These are phyloP conservation scores for Setaria italica DNA, from an alignment of 202 grass and related monocot species.

Conservation along the genomic window DNA sequence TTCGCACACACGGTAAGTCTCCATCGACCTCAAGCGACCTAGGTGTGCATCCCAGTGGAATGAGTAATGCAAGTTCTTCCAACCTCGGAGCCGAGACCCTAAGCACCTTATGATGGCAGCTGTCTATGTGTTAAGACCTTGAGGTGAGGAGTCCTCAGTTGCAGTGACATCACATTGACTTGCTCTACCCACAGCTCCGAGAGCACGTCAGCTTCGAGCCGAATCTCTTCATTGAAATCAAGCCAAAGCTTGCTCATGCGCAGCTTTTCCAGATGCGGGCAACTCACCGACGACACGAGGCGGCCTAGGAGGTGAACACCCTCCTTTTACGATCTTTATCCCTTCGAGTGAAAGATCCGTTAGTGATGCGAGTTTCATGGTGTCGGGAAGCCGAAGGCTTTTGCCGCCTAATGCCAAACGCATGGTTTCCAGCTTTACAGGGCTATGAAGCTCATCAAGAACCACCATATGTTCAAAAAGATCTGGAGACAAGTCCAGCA, in stretches of 20 bases:
- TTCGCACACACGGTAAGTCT: background rate
- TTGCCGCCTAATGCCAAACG: background rate
- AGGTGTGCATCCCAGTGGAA: background rate
- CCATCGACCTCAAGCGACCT: background rate
- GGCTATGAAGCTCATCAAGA: background rate
- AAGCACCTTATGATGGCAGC: background rate
- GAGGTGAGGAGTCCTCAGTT: background rate
- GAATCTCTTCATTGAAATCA: background rate
- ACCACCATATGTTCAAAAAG: background rate
- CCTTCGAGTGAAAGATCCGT: background rate
- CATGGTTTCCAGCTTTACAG: background rate
- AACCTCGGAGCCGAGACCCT: background rate
- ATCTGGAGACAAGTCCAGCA: background rate
- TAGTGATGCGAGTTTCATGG: background rate
- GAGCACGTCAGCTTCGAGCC: background rate
- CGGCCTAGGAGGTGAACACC: background rate
- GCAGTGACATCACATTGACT: accelerated
- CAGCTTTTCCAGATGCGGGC: background rate
- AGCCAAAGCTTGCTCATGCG: background rate
- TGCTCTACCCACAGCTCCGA: background rate
- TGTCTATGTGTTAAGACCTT: background rate
- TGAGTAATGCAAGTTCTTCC: background rate
- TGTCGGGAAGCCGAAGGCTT: background rate
- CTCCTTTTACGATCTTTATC: background rate
- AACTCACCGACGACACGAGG: background rate